Conservation (phyloP, 306 rosid genomes). For the Hylodesmum podocarpum region DNA sequence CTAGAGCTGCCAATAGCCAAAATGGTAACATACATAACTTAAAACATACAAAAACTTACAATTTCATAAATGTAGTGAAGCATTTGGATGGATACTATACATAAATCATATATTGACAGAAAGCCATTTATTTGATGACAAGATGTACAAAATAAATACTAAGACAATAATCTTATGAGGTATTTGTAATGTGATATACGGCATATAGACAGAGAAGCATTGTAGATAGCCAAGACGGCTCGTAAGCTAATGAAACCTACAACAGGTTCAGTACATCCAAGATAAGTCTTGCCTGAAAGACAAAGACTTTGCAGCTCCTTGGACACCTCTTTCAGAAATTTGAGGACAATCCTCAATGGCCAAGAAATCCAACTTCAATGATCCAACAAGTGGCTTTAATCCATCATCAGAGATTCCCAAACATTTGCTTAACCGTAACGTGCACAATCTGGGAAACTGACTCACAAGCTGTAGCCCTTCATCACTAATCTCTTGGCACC, state of each 20-base stretch:
- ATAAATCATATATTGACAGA: background rate
- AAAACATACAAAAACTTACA: background rate
- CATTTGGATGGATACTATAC: background rate
- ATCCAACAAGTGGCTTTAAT: slow-evolving; percentile 71
- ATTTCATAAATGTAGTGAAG: background rate
- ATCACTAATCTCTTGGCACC: slow-evolving; percentile 87
- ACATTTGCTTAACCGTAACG: slow-evolving; percentile 64
- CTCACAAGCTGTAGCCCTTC: slow-evolving; percentile 82
- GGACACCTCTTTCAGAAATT: slow-evolving; percentile 75
- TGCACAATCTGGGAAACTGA: slow-evolving; percentile 59
- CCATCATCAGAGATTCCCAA: slow-evolving; percentile 88
- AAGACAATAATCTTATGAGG: background rate
- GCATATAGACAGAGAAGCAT: slow-evolving; percentile 7
- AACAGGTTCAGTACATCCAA: slow-evolving; percentile 70
- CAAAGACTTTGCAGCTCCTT: slow-evolving; percentile 67
- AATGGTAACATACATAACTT: background rate
- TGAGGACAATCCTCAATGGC: slow-evolving; percentile 87
- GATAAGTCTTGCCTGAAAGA: slow-evolving; percentile 81
- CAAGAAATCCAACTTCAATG: slow-evolving; percentile 65
- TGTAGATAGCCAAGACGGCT: background rate
- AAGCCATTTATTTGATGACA: slow-evolving; percentile 13
- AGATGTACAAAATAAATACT: slow-evolving; percentile 27
- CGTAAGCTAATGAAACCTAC: background rate
- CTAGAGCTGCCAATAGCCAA: background rate
- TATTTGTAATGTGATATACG: background rate